phyloP scores from a whole-genome alignment of 305 asterid genomes.

The Andrographis paniculata region DNA sequence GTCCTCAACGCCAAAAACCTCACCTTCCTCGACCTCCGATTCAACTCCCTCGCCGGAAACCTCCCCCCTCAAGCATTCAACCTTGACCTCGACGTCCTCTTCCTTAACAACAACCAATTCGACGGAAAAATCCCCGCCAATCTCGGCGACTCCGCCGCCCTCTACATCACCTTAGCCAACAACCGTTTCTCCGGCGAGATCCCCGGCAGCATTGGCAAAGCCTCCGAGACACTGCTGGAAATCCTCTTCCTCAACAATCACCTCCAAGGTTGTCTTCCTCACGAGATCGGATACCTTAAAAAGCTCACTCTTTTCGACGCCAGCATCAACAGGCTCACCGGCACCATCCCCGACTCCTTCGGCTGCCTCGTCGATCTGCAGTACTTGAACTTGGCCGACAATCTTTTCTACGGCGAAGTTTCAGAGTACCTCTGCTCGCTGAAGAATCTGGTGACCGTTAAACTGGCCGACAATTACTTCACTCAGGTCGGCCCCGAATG shows the following conservation, averaged over 20 bases:
- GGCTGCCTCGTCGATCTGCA: background rate
- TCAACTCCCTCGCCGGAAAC: background rate
- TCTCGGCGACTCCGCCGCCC: background rate
- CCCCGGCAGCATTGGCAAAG: background rate
- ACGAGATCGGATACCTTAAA: background rate
- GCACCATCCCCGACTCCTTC: background rate
- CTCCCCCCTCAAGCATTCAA: background rate
- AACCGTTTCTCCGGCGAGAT: background rate
- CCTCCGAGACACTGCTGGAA: background rate
- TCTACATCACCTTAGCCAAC: background rate
- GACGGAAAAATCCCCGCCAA: background rate
- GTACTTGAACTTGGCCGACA: background rate
- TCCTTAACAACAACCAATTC: background rate
- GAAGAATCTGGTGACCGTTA: background rate
- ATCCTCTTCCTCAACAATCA: background rate
- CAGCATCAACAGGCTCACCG: background rate
- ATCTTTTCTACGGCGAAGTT: background rate
- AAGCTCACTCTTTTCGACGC: background rate
- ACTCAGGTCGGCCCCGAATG: conserved; percentile 57
- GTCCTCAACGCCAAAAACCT: background rate
- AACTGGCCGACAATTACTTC: background rate
- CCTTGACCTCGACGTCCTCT: background rate
- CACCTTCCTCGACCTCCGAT: background rate
- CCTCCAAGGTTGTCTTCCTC: background rate
- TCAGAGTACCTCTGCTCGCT: background rate